Evolutionary conservation across 2,329 filamentous ascomycete species (phyloP).

Genomic region (Cladosporium velox): DNA sequence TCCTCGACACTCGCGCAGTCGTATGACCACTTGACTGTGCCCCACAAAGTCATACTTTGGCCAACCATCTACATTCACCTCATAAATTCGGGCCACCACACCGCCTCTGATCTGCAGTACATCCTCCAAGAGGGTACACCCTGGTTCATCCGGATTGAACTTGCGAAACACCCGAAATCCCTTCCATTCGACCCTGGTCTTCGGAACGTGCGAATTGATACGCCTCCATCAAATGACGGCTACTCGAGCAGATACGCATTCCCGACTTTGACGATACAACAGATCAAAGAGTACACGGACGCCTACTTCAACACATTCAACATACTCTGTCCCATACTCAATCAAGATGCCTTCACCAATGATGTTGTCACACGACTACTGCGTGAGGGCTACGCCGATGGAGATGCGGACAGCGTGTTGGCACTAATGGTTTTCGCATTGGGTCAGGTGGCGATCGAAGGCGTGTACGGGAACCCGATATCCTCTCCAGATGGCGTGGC

Average conservation of each 20-base stretch:
- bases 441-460: slow-evolving; percentile 59
- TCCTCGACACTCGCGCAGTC: slow-evolving; percentile 20
- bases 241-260: slow-evolving; percentile 34
- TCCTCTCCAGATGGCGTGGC: slow-evolving; percentile 47
- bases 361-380: slow-evolving; percentile 51
- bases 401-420: slow-evolving; percentile 53
- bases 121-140: slow-evolving; percentile 42
- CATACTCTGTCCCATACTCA: slow-evolving; percentile 59
- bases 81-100: slow-evolving; percentile 38
- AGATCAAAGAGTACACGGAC: slow-evolving; percentile 54
- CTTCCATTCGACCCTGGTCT: slow-evolving; percentile 35
- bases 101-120: slow-evolving; percentile 38
- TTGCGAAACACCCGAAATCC: slow-evolving; percentile 34
- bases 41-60: slow-evolving; percentile 57
- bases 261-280: slow-evolving; percentile 48
- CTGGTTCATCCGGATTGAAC: slow-evolving; percentile 38
- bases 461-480: slow-evolving; percentile 50
- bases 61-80: slow-evolving; percentile 41
- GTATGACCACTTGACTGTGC: slow-evolving; percentile 41
- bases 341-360: slow-evolving; percentile 56
- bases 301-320: slow-evolving; percentile 64
- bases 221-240: slow-evolving; percentile 22
- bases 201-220: slow-evolving; percentile 25
- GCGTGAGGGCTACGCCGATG: slow-evolving; percentile 53
- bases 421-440: slow-evolving; percentile 61